Percentiles rank a stretch among this genome's conserved stretches.
Conservation (phyloP, 2,329 filamentous ascomycete genomes). For the Ramularia endophylla region DNA sequence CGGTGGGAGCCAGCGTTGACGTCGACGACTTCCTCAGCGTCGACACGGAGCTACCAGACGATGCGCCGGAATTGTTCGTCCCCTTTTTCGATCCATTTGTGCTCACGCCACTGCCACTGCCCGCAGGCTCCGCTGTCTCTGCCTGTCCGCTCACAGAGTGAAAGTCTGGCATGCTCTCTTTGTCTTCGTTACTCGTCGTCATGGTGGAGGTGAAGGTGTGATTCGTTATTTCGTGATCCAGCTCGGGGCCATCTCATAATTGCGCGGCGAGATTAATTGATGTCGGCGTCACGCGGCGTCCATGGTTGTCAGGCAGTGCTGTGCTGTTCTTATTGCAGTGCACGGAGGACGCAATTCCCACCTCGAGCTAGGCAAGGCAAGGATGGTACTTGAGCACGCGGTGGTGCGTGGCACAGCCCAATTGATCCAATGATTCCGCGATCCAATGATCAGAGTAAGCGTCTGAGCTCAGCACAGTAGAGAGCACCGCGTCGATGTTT, state of each 20-base stretch:
- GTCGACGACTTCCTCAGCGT: constrained; percentile 25
- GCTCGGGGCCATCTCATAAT: constrained; percentile 11
- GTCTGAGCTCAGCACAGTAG: not conserved
- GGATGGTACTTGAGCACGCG: constrained; percentile 1
- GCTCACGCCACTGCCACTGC: constrained; percentile 6
- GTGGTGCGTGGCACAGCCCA: not conserved
- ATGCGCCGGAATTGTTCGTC: constrained; percentile 4
- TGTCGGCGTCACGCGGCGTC: constrained; percentile 9
- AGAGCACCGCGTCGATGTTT: not conserved
- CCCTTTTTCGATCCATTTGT: constrained; percentile 10
- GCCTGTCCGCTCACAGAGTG: constrained; percentile 33
- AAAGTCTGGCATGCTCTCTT: constrained; percentile 27
- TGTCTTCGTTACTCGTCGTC: constrained; percentile 31
- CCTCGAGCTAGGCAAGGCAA: constrained; percentile 3
- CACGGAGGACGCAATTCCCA: constrained; percentile 1
- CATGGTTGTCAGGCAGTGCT: constrained; percentile 8
- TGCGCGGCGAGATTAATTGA: not conserved
- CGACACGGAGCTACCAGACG: constrained; percentile 10
- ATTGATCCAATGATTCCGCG: not conserved
- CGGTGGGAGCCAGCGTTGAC: constrained; percentile 21
- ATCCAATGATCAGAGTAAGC: constrained; percentile 1
- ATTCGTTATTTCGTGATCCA: constrained; percentile 8
- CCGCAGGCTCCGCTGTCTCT: constrained; percentile 34
- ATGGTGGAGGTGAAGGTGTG: constrained; percentile 15
- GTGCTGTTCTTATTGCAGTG: constrained; percentile 3